Conservation (phyloP, 1,284 basidiomycete species). For the Ceratobasidium theobromae region DNA sequence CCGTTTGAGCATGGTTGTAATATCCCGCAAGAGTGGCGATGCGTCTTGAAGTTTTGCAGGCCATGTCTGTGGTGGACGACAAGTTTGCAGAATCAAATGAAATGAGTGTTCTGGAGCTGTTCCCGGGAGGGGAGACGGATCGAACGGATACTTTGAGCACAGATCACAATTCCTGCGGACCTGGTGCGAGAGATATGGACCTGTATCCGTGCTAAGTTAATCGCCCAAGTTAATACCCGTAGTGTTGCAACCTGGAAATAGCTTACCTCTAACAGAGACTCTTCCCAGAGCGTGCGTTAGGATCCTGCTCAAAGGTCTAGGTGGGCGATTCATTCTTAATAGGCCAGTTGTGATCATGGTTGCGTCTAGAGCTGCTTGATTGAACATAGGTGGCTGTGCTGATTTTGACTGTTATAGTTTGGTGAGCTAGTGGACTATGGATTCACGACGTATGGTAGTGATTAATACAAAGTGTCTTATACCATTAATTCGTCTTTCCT, state of each 20-base stretch:
- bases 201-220: slow-evolving; percentile 10
- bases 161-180: background rate
- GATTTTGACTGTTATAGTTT: background rate
- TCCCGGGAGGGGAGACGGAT: slow-evolving; percentile 31
- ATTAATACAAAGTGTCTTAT: no score
- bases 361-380: background rate
- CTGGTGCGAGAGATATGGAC: background rate
- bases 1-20: slow-evolving; percentile 26
- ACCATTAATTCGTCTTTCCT: slow-evolving; percentile 1
- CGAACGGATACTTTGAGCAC: slow-evolving; percentile 27
- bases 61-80: slow-evolving; percentile 32
- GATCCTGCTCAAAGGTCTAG: background rate
- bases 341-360: background rate
- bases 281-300: background rate
- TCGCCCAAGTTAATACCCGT: background rate
- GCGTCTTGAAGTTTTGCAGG: slow-evolving; percentile 30
- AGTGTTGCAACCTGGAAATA: background rate
- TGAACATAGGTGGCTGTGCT: background rate
- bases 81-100: slow-evolving; percentile 32
- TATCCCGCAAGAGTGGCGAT: slow-evolving; percentile 30
- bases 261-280: background rate
- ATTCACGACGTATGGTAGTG: no score
- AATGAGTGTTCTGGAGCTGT: slow-evolving; percentile 32
- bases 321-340: background rate
- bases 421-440: background rate